Base-by-base conservation (phyloP, 805 yeast species). In the Nakazawaea pomicola region DNA sequence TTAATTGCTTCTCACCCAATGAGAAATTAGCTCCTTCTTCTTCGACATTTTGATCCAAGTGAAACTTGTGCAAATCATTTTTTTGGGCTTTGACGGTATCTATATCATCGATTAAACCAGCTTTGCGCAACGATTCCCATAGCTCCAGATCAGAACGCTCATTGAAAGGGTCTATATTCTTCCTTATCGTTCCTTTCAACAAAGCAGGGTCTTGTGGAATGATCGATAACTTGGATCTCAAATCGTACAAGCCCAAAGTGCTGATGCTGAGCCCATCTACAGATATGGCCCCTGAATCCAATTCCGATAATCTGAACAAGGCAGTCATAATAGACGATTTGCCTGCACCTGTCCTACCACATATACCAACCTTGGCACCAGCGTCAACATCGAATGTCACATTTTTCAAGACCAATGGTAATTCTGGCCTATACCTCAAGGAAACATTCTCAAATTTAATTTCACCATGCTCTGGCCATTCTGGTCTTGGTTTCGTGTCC, bases 281-380 rank as follows among this genome's bases (percentile, higher is more conserved):
- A 15, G 45, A 41, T 25, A 80, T 74, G 12, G 46, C 43, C 3
- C 87, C 87, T 0, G 46, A 33, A 23, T 62, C 60, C 36, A 77
- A 56, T 56, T 79, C 85, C 11, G 70, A 61, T 37, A 80, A 54
- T 49, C 87, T 63, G 54, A 70, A 80, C 43, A 80, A 57, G 1
- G 84, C 83, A 9, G 79, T 70, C 80, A 80, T 79, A 36, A 80
- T 76, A 4, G 85, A 72, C 1, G 81, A 65, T 59, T 80, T 80
- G 36, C 95, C 95, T 4, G 95, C 95, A 52, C 95, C 95, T 0
- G 95, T 87, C 56, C 95, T 73, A 32, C 95, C 95, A 66, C 93
- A 83, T 42, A 87, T 80, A 36, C 95, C 95, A 50, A 87, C 73
- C 53, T 83, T 85, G 56, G 85, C 87, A 15, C 71, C 64, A 0